Conservation (phyloP, 2,329 filamentous ascomycete species). For the Sclerotinia sclerotiorum region DNA sequence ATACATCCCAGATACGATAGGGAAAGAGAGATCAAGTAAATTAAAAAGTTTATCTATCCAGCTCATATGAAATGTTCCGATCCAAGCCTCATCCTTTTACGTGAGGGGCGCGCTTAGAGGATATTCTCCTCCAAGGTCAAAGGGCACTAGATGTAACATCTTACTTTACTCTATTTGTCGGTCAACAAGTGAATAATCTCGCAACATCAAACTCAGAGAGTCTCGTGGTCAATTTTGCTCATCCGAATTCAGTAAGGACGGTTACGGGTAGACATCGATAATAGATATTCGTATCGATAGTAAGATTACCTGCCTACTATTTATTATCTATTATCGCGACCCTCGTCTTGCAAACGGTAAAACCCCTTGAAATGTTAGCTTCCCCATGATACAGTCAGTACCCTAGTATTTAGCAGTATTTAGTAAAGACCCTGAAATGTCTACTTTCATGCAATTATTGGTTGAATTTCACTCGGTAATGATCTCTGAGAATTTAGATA, state of each 20-base stretch:
- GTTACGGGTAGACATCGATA: not conserved
- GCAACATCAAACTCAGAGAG: not conserved
- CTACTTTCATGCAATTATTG: not conserved
- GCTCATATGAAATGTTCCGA: not conserved
- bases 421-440: not conserved
- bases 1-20: not conserved
- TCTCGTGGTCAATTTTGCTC: constrained; percentile 6
- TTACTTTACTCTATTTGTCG: constrained; percentile 3
- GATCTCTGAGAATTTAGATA: not conserved
- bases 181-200: constrained; percentile 1
- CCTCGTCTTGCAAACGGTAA: not conserved
- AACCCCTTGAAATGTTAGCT: not conserved
- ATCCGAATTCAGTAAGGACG: constrained; percentile 1
- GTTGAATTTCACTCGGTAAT: not conserved
- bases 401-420: not conserved
- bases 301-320: no score
- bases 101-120: constrained; percentile 1
- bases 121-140: not conserved
- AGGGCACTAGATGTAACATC: not conserved
- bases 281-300: not conserved
- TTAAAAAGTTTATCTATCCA: not conserved
- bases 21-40: not conserved
- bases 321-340: not conserved
- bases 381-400: not conserved
- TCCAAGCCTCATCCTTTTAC: not conserved